phyloP scores from a whole-genome alignment of 2,329 filamentous ascomycete species.

The Colletotrichum truncatum region DNA sequence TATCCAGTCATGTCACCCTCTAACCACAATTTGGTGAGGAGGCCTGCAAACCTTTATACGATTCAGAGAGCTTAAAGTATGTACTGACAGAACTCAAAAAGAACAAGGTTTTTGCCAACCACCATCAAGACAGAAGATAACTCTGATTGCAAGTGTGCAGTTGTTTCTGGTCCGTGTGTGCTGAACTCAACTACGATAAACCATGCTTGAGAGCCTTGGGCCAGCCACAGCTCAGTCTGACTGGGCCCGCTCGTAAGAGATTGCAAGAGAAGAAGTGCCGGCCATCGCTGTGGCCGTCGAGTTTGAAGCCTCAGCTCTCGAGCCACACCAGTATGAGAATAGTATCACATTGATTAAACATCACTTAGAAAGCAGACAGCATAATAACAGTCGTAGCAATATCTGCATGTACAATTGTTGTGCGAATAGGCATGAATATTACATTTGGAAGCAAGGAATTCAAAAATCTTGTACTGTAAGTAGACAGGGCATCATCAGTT shows the following conservation, averaged over 20 bases:
- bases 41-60: too few species aligned
- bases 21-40: too few species aligned
- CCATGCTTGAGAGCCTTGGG: not conserved
- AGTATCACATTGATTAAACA: not conserved
- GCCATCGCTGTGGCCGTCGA: not conserved
- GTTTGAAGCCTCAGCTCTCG: not conserved
- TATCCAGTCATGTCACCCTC: too few species aligned
- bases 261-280: not conserved
- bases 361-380: not conserved
- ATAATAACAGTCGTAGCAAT: too few species aligned
- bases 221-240: not conserved
- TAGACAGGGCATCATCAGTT: too few species aligned
- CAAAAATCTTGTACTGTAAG: too few species aligned
- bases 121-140: not conserved
- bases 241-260: not conserved
- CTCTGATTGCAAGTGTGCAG: not conserved
- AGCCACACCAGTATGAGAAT: not conserved
- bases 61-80: not conserved
- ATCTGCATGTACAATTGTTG: too few species aligned
- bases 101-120: not conserved
- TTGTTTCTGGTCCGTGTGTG: conserved; percentile 18
- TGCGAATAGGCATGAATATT: too few species aligned
- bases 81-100: not conserved
- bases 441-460: too few species aligned
- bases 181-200: not conserved